Evolutionary conservation across 2,329 filamentous ascomycete genomes (phyloP).

Genomic region (Penicillium sp.): DNA sequence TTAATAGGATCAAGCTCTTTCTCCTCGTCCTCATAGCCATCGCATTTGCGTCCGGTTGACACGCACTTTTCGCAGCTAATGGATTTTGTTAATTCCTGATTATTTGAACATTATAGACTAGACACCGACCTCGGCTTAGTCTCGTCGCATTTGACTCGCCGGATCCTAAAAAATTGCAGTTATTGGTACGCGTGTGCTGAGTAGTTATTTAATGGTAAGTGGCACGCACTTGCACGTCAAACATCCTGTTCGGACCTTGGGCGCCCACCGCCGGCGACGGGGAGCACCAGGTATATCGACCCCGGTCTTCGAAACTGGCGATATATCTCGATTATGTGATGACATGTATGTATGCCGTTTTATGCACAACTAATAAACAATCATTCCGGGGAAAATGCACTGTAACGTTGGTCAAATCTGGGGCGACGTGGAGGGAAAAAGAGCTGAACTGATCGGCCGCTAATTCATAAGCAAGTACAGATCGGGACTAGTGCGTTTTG

Average conservation of each 20-base stretch:
- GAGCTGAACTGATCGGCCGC: not conserved
- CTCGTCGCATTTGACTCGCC: slow-evolving; percentile 14
- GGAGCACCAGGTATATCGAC: not conserved
- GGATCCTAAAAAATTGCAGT: not conserved
- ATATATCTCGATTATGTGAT: not conserved
- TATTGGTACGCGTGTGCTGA: not conserved
- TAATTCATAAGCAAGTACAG: not conserved
- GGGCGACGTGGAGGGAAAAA: not conserved
- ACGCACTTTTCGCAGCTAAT: slow-evolving; percentile 10
- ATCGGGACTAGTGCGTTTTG: not conserved
- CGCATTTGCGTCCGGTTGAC: slow-evolving; percentile 12
- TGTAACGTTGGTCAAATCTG: not conserved
- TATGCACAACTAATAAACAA: no score
- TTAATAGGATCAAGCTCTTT: not conserved
- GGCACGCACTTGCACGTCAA: slow-evolving; percentile 12
- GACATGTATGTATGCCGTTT: not conserved
- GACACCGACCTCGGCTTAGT: slow-evolving; percentile 4
- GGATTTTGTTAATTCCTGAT: not conserved
- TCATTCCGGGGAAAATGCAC: not conserved
- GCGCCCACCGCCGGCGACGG: slow-evolving; percentile 9
- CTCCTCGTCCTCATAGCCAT: slow-evolving; percentile 10
- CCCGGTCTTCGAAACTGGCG: not conserved
- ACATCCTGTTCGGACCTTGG: slow-evolving; percentile 14
- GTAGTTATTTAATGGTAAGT: not conserved
- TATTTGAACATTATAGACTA: not conserved